Percentiles rank a stretch among this genome's conserved stretches.
Conservation (phyloP, 2,329 filamentous ascomycete species). For the Chalaropsis ovoidea region DNA sequence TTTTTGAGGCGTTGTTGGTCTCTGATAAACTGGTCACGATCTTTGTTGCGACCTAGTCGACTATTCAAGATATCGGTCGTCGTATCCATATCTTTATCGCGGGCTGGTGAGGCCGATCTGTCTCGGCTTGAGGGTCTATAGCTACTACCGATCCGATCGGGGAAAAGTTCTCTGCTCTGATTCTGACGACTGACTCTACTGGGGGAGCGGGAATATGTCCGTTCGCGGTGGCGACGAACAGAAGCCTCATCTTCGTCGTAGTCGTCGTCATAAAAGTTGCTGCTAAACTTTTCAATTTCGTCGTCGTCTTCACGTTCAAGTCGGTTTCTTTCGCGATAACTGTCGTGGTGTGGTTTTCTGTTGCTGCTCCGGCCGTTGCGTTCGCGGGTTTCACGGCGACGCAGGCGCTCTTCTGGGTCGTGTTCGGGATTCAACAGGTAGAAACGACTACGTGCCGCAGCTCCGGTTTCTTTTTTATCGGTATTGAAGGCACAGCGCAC, state of each 20-base stretch:
- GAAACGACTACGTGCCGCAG: conserved; percentile 73
- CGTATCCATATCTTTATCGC: conserved; percentile 33
- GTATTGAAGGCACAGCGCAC: conserved; percentile 63
- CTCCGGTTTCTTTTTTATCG: conserved; percentile 72
- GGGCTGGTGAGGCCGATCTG: conserved; percentile 45
- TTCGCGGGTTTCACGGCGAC: conserved; percentile 51
- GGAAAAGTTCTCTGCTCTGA: conserved; percentile 55
- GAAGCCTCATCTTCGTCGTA: conserved; percentile 53
- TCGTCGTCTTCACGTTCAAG: conserved; percentile 35
- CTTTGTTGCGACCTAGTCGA: conserved; percentile 32
- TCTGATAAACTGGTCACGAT: conserved; percentile 32
- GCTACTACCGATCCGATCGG: conserved; percentile 31
- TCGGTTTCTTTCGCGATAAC: conserved; percentile 36
- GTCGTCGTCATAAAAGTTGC: conserved; percentile 80
- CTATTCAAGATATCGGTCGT: not conserved
- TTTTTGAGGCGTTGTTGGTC: conserved; percentile 31
- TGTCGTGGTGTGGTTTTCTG: conserved; percentile 34
- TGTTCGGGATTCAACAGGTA: conserved; percentile 87
- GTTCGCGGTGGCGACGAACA: conserved; percentile 30
- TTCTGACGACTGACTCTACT: conserved; percentile 31
- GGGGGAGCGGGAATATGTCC: conserved; percentile 30
- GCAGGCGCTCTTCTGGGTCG: conserved; percentile 64
- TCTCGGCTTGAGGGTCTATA: conserved; percentile 32
- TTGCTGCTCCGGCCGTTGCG: conserved; percentile 45
- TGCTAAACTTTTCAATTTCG: conserved; percentile 52